phyloP scores from a whole-genome alignment of 2,329 filamentous ascomycete species.

The Calonectria henricotiae region DNA sequence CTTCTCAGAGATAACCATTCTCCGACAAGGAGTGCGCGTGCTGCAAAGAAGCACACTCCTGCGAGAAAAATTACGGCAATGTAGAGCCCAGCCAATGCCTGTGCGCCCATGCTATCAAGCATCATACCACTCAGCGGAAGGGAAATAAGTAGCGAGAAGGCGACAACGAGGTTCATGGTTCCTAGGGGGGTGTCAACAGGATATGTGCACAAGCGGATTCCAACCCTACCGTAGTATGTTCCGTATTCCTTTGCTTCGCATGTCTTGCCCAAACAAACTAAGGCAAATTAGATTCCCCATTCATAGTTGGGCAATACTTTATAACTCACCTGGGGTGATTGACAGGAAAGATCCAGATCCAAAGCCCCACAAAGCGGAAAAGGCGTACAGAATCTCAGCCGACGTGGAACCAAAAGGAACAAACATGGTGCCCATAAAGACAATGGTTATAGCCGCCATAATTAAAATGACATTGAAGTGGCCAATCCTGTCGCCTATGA shows the following conservation, averaged over 20 bases:
- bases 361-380: constrained; percentile 66
- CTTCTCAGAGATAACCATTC: constrained; percentile 47
- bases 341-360: constrained; percentile 66
- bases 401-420: constrained; percentile 63
- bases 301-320: not conserved
- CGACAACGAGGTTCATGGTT: constrained; percentile 64
- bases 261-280: constrained; percentile 65
- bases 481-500: constrained; percentile 62
- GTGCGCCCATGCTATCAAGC: constrained; percentile 63
- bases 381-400: constrained; percentile 61
- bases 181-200: constrained; percentile 52
- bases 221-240: constrained; percentile 57
- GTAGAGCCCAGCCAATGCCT: constrained; percentile 64
- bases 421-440: constrained; percentile 62
- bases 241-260: constrained; percentile 66
- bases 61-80: constrained; percentile 61
- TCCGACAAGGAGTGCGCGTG: constrained; percentile 50
- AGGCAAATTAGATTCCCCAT: not conserved
- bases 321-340: constrained; percentile 54
- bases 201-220: not conserved
- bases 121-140: constrained; percentile 65
- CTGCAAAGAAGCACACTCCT: constrained; percentile 54
- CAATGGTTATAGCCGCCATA: constrained; percentile 55
- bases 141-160: constrained; percentile 64
- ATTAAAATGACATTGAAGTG: constrained; percentile 60